phyloP scores from a whole-genome alignment of 805 yeast species.

The Barnettozyma sp. region DNA sequence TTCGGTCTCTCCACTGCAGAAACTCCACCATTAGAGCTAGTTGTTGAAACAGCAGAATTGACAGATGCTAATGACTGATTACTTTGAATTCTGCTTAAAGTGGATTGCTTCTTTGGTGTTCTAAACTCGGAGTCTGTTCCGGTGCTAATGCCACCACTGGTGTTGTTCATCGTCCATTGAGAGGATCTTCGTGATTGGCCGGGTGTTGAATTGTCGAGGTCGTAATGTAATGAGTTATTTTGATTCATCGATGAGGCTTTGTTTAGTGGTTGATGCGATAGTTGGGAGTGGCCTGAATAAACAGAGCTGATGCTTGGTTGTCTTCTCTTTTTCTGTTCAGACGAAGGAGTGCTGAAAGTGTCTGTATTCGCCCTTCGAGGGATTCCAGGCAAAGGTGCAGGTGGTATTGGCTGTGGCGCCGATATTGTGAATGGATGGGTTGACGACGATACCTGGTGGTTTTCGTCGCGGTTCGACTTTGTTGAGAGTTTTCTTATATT shows the following conservation, averaged over 20 bases:
- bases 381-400: background rate
- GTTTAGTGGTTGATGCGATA: conserved; percentile 22
- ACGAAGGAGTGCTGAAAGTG: background rate
- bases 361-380: conserved; percentile 7
- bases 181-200: conserved; percentile 25
- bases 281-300: conserved; percentile 21
- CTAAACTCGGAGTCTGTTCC: conserved; percentile 13
- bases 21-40: conserved; percentile 9
- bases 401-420: conserved; percentile 19
- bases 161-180: conserved; percentile 16
- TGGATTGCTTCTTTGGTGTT: conserved; percentile 18
- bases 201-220: conserved; percentile 21
- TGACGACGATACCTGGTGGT: conserved; percentile 1
- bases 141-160: no score
- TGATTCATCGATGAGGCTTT: conserved; percentile 23
- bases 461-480: conserved; percentile 12
- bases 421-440: conserved; percentile 8
- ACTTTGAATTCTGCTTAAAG: conserved; percentile 22
- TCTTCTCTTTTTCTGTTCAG: conserved; percentile 15
- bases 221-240: conserved; percentile 17
- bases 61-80: conserved; percentile 12
- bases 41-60: conserved; percentile 8
- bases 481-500: conserved; percentile 25
- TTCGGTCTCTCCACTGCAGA: conserved; percentile 55
- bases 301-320: conserved; percentile 22